Conservation (phyloP, 306 rosid genomes). For the Casuarina cunninghamiana region DNA sequence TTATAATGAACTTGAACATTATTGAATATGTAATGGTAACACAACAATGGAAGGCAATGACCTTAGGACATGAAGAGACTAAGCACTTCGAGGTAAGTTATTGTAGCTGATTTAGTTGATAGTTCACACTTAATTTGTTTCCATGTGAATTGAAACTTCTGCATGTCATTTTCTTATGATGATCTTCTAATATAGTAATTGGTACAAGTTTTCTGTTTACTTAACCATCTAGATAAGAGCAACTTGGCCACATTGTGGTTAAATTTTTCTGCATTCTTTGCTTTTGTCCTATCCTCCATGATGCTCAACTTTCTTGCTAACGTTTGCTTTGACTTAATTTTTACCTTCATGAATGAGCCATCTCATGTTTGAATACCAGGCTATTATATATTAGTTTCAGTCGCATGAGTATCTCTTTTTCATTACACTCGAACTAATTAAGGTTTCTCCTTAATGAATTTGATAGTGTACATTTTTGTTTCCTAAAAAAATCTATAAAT, state of each 20-base stretch:
- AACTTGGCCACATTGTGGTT: background rate
- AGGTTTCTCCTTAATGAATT: background rate
- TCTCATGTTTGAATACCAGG: background rate
- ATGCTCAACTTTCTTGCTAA: background rate
- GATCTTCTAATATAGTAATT: background rate
- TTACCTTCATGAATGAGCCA: background rate
- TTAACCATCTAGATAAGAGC: background rate
- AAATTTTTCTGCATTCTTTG: background rate
- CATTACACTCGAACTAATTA: background rate
- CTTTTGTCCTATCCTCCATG: background rate
- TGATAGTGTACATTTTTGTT: background rate
- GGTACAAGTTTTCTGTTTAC: background rate
- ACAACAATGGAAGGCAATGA: background rate
- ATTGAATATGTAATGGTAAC: background rate
- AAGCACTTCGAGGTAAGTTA: background rate
- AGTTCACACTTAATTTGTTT: background rate
- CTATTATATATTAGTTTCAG: background rate
- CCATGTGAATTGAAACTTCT: background rate
- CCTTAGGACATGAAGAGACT: background rate
- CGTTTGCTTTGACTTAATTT: background rate
- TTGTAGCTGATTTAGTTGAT: background rate
- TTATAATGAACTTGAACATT: background rate
- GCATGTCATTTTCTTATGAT: background rate
- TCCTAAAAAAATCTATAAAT: background rate
- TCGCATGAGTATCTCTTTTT: background rate